Percentiles rank a stretch among this genome's conserved stretches.
phyloP scores from a whole-genome alignment of 2,329 filamentous ascomycete species.

The Fusarium verticillioides region DNA sequence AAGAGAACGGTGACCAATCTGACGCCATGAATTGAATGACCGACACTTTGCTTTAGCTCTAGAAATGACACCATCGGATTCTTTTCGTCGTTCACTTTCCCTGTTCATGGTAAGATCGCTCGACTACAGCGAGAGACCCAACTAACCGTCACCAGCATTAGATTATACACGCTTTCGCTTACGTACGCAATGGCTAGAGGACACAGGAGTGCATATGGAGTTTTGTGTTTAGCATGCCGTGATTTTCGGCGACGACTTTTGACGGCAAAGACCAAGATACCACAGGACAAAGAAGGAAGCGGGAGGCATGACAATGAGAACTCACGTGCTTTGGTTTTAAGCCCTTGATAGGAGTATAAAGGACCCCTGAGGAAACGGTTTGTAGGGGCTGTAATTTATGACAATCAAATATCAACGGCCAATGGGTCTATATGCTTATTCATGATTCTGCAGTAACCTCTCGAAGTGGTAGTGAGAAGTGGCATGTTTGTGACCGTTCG shows the following conservation, averaged over 20 bases:
- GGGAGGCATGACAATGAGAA: constrained; percentile 29
- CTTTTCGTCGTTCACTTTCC: constrained; percentile 22
- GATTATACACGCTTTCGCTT: constrained; percentile 21
- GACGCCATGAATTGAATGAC: constrained; percentile 40
- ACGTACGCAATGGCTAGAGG: constrained; percentile 32
- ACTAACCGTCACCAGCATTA: constrained; percentile 27
- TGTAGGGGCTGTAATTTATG: constrained; percentile 17
- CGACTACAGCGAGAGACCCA: neutral
- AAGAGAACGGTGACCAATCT: constrained; percentile 29
- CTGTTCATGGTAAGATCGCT: constrained; percentile 34
- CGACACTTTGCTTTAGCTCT: constrained; percentile 19
- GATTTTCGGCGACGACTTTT: constrained; percentile 35
- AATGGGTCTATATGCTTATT: neutral
- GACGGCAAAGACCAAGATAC: constrained; percentile 40
- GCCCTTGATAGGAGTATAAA: constrained; percentile 23
- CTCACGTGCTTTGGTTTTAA: constrained; percentile 32
- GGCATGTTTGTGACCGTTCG: neutral
- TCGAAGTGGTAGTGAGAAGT: neutral
- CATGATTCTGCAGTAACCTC: neutral
- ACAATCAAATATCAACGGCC: neutral
- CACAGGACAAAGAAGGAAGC: constrained; percentile 28
- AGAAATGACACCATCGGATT: constrained; percentile 25
- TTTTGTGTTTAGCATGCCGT: constrained; percentile 34
- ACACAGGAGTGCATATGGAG: constrained; percentile 30
- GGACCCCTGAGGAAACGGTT: neutral